A percentile compares a stretch with the other conserved stretches of the same genome.
Conservation (phyloP, 192 early-diverging fungal genomes). For the Linnemannia schmuckeri region DNA sequence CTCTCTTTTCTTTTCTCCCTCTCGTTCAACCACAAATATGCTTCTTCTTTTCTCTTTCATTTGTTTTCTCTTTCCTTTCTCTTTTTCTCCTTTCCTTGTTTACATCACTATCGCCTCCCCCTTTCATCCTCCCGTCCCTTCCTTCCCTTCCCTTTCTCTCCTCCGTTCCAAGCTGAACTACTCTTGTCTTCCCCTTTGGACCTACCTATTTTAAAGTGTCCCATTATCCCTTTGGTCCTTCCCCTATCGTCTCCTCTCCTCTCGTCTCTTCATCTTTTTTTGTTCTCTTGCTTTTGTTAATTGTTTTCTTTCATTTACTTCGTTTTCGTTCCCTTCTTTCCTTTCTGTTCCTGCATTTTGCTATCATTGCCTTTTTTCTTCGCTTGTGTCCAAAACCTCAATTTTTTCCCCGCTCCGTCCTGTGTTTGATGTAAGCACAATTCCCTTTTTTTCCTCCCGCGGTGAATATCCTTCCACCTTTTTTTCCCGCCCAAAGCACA, state of each 20-base stretch:
- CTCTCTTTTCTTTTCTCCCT: background rate
- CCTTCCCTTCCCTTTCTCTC: background rate
- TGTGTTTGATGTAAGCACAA: background rate
- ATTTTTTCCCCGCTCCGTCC: background rate
- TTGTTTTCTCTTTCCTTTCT: background rate
- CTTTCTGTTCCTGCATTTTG: conserved; percentile 1
- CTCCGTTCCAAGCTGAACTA: background rate
- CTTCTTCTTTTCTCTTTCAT: background rate
- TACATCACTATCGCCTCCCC: background rate
- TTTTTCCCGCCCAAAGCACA: conserved; percentile 2
- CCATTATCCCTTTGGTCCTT: background rate
- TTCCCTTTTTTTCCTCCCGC: background rate
- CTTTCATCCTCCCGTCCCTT: background rate
- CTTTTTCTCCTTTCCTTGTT: background rate
- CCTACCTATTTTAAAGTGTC: background rate
- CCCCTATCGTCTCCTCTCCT: background rate
- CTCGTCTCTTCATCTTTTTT: background rate
- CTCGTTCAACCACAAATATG: background rate
- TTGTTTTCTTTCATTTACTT: background rate
- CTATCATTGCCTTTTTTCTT: background rate
- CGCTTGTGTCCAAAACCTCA: background rate
- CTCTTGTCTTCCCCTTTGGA: background rate
- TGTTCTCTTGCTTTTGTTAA: background rate
- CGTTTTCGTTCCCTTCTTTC: background rate
- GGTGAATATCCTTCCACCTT: background rate